Evolutionary conservation across 495 filamentous ascomycete genomes (phyloP).

Genomic region (Lasiosphaeria ovina): DNA sequence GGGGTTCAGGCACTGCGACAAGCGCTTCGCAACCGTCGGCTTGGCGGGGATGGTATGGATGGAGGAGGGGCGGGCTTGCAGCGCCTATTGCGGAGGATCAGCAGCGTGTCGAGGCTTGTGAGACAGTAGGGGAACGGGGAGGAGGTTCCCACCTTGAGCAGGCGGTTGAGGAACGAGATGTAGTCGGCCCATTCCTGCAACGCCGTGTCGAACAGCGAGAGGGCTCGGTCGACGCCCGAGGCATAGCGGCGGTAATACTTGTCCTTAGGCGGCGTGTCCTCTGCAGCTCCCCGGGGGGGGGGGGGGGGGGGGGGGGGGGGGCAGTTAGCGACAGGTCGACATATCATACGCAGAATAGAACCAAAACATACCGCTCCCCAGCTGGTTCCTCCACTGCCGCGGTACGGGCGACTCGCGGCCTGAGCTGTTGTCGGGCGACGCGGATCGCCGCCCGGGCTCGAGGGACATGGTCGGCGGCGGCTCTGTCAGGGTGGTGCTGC

Average conservation of each 20-base stretch:
- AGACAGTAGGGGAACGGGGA: neutral
- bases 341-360: neutral
- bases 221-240: constrained; percentile 77
- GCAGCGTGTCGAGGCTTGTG: constrained; percentile 13
- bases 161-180: constrained; percentile 89
- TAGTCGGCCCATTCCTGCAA: constrained; percentile 99
- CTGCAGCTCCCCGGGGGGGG: too few relatives aligned
- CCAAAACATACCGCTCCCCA: constrained; percentile 42
- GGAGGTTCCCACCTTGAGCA: constrained; percentile 69
- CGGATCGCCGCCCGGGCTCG: constrained; percentile 66
- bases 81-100: constrained; percentile 56
- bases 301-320: too few relatives aligned
- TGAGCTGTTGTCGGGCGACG: constrained; percentile 69
- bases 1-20: constrained; percentile 94
- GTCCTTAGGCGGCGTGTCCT: constrained; percentile 73
- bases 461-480: constrained; percentile 56
- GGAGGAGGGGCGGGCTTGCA: constrained; percentile 79
- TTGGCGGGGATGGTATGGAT: constrained; percentile 77
- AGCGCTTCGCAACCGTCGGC: constrained; percentile 76
- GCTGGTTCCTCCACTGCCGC: constrained; percentile 57
- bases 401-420: constrained; percentile 68
- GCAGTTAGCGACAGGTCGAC: constrained; percentile 1
- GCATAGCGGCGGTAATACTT: constrained; percentile 91
- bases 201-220: constrained; percentile 87
- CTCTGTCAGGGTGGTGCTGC: too few relatives aligned